phyloP scores from a whole-genome alignment of 2,329 filamentous ascomycete species.

The Aspergillus fumigatus region DNA sequence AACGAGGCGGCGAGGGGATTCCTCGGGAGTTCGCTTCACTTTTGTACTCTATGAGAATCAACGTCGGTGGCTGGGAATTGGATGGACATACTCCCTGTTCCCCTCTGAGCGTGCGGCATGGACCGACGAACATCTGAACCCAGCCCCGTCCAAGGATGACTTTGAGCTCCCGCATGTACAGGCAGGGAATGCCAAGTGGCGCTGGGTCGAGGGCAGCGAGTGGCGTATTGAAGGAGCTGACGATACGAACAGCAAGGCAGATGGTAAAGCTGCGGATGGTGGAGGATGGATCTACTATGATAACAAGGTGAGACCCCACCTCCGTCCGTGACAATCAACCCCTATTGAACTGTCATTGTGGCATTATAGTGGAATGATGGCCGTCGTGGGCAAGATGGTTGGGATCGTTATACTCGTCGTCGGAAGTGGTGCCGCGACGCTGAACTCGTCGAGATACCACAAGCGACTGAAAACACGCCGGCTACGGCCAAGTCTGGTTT shows the following conservation, averaged over 20 bases:
- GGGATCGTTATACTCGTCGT: conserved; percentile 88
- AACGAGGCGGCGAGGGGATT: conserved; percentile 42
- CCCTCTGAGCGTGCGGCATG: conserved; percentile 85
- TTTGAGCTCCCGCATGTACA: conserved; percentile 66
- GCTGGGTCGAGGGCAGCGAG: conserved; percentile 78
- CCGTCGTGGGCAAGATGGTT: conserved; percentile 77
- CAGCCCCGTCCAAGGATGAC: conserved; percentile 68
- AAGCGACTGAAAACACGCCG: conserved; percentile 43
- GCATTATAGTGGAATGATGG: conserved; percentile 75
- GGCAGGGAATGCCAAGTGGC: conserved; percentile 60
- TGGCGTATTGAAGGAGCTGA: conserved; percentile 77
- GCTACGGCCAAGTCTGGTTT: conserved; percentile 36
- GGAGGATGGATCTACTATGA: conserved; percentile 97
- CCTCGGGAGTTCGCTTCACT: conserved; percentile 86
- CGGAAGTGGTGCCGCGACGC: conserved; percentile 96
- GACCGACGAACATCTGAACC: conserved; percentile 93
- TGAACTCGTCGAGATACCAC: conserved; percentile 74
- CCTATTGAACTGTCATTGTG: conserved; percentile 3
- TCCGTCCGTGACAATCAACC: background rate
- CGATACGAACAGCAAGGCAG: conserved; percentile 30
- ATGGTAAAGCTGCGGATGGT: conserved; percentile 47
- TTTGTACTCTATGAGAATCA: conserved; percentile 98
- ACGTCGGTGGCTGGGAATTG: conserved; percentile 86
- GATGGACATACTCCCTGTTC: conserved; percentile 89
- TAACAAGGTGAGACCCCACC: conserved; percentile 65